A percentile compares a stretch with the other conserved stretches of the same genome.
Evolutionary conservation across 1,139 yeast genomes (phyloP).

Genomic region (Trichomonascaceae sp.): DNA sequence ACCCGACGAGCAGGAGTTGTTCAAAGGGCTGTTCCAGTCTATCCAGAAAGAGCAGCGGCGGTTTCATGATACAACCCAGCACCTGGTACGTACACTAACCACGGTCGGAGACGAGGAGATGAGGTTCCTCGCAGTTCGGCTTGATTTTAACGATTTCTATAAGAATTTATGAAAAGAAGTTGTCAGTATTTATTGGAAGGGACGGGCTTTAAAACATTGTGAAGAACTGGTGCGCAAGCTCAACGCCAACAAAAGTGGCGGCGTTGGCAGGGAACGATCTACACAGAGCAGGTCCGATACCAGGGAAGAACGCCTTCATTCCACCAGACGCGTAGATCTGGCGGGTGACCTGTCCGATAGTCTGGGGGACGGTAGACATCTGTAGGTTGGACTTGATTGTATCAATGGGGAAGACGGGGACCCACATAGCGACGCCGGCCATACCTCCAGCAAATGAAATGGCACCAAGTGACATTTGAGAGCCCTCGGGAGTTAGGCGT

Average conservation of each 20-base stretch:
- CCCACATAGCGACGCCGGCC: conserved; percentile 97
- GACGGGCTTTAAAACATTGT: conserved; percentile 8
- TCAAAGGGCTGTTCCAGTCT: conserved; percentile 7
- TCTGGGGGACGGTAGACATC: conserved; percentile 44
- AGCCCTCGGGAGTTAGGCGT: conserved; percentile 41
- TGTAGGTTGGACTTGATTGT: conserved; percentile 84
- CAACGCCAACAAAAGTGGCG: conserved; percentile 94
- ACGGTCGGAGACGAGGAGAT: conserved; percentile 24
- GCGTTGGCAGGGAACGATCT: conserved; percentile 98
- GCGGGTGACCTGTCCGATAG: conserved; percentile 55
- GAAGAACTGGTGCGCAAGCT: conserved; percentile 63
- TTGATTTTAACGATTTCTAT: conserved; percentile 27
- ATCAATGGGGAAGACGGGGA: conserved; percentile 90
- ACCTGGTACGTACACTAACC: conserved; percentile 18
- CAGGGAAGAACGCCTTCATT: conserved; percentile 89
- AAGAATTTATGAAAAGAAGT: too few relatives aligned
- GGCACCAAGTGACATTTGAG: conserved; percentile 50
- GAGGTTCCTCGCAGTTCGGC: conserved; percentile 26
- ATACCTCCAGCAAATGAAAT: conserved; percentile 85
- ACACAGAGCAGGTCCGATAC: conserved; percentile 87
- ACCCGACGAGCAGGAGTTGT: conserved; percentile 3
- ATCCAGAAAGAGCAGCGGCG: conserved; percentile 10
- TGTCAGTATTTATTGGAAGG: too few relatives aligned
- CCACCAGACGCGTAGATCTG: conserved; percentile 62
- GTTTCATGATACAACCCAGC: conserved; percentile 15